Base-by-base conservation (phyloP, 2,329 filamentous ascomycete species). In the Stagonosporopsis rhizophila region DNA sequence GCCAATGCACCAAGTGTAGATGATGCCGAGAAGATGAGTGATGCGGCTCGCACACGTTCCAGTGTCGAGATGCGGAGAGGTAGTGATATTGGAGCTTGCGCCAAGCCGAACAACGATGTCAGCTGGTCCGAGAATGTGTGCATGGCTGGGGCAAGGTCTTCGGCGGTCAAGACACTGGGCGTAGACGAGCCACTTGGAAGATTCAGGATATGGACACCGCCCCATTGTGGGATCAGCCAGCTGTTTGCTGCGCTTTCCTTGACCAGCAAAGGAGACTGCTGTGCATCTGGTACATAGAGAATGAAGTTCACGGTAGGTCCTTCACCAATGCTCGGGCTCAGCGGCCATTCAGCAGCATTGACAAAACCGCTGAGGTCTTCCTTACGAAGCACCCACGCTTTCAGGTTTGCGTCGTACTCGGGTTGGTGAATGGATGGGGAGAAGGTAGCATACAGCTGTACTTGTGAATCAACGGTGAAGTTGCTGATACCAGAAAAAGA, bases 201-300 rank as follows among this genome's bases (percentile, higher is more conserved):
- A 64, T 89, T 89, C 46, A 96, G 80, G 34, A 91, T 88, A 49
- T 85, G 82, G 2, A 91, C 86, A 8, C 88, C 88, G 34, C 95
- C 95, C 95, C 95, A 99, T 79, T 99, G 95, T 0, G 95, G 95
- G 40, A 99, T 89, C 62, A 97, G 83, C 94, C 94, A 98, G 34
- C 92, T 92, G 9, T 88, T 92, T 7, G 81, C 84, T 30, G 79
- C 78, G 60, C 80, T 85, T 45, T 85, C 85, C 53, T 84, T 82
- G 41, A 89, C 81, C 7, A 85, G 65, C 30, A 89, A 77, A 12
- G 87, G 87, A 3, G 82, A 83, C 58, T 87, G 82, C 6, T 78
- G 78, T 56, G 89, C 85, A 55, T 91, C 87, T 6, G 93, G 92
- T 7, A 96, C 87, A 70, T 95, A 99, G 25, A 98, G 83, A 53